Conservation (phyloP, 75 land plant species). For the Pseudotsuga menziesii region DNA sequence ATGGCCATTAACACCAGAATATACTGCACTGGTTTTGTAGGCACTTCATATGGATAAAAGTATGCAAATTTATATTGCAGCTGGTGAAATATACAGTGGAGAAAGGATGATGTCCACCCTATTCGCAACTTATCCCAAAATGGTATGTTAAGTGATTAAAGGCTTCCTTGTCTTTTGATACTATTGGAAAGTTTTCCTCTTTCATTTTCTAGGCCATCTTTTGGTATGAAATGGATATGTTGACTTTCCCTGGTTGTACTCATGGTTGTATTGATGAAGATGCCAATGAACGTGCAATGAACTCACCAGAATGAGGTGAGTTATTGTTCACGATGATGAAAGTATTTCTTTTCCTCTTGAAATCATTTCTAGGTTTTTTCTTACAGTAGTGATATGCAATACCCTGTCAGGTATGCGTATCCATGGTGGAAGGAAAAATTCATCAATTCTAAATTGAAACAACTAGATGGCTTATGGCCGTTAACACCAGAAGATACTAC, state of each 20-base stretch:
- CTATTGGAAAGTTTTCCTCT: slow-evolving; percentile 10
- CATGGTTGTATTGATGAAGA: slow-evolving; percentile 53
- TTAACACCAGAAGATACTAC: slow-evolving; percentile 56
- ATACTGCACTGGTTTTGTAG: slow-evolving; percentile 35
- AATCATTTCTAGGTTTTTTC: no score
- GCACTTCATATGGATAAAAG: slow-evolving; percentile 33
- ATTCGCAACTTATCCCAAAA: slow-evolving; percentile 31
- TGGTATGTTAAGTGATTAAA: slow-evolving; percentile 18
- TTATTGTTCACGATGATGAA: no score
- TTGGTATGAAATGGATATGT: slow-evolving; percentile 86
- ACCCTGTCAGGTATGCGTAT: no score
- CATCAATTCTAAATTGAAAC: slow-evolving; percentile 39
- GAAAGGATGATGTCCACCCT: slow-evolving; percentile 35
- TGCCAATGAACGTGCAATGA: slow-evolving; percentile 49
- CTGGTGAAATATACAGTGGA: slow-evolving; percentile 56
- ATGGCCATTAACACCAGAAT: slow-evolving; percentile 60
- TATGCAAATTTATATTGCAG: slow-evolving; percentile 51
- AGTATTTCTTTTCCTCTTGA: no score
- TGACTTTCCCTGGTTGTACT: slow-evolving; percentile 75
- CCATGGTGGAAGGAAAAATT: no score
- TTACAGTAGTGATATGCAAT: no score
- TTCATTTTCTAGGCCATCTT: slow-evolving; percentile 10
- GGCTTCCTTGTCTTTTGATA: not conserved
- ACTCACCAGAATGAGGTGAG: slow-evolving; percentile 17
- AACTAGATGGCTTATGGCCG: slow-evolving; percentile 49